Evolutionary conservation across 225 moss, liverwort and hornwort genomes (phyloP).

Genomic region (Thuidium tamariscinum): DNA sequence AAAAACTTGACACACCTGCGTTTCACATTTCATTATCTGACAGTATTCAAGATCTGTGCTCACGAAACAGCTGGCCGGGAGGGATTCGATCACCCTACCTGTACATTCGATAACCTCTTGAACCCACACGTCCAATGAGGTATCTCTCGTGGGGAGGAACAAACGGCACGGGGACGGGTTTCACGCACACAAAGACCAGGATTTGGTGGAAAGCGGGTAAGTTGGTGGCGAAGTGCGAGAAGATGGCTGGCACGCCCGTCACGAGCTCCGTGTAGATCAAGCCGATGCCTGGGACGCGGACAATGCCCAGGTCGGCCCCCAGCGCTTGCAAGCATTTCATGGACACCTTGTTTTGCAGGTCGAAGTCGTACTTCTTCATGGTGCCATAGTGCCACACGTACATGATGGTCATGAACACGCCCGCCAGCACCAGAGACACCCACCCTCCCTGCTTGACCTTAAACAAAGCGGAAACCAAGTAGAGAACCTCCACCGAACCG

Average conservation of each 20-base stretch:
- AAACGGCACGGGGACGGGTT: slow-evolving; percentile 33
- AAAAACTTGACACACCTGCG: background rate
- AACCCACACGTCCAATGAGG: slow-evolving; percentile 34
- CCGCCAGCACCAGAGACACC: slow-evolving; percentile 63
- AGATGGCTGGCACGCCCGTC: slow-evolving; percentile 43
- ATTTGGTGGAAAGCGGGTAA: slow-evolving; percentile 42
- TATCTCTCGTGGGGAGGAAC: slow-evolving; percentile 42
- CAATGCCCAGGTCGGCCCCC: slow-evolving; percentile 34
- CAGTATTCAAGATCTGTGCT: background rate
- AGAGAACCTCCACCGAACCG: slow-evolving; percentile 46
- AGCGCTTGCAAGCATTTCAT: slow-evolving; percentile 40
- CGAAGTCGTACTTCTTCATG: slow-evolving; percentile 28
- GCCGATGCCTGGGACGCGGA: slow-evolving; percentile 47
- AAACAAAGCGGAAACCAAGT: slow-evolving; percentile 49
- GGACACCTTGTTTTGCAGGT: slow-evolving; percentile 40
- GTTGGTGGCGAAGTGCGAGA: slow-evolving; percentile 44
- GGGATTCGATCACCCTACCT: background rate
- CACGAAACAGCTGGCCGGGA: background rate
- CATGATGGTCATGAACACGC: slow-evolving; percentile 30
- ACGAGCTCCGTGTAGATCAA: slow-evolving; percentile 54
- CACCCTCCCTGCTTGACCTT: slow-evolving; percentile 75
- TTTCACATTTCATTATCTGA: background rate
- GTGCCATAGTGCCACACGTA: slow-evolving; percentile 51
- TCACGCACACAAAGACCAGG: slow-evolving; percentile 48
- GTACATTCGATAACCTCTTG: slow-evolving; percentile 38